phyloP scores from a whole-genome alignment of 495 filamentous ascomycete species.

The Podospora bellae-mahoneyi region DNA sequence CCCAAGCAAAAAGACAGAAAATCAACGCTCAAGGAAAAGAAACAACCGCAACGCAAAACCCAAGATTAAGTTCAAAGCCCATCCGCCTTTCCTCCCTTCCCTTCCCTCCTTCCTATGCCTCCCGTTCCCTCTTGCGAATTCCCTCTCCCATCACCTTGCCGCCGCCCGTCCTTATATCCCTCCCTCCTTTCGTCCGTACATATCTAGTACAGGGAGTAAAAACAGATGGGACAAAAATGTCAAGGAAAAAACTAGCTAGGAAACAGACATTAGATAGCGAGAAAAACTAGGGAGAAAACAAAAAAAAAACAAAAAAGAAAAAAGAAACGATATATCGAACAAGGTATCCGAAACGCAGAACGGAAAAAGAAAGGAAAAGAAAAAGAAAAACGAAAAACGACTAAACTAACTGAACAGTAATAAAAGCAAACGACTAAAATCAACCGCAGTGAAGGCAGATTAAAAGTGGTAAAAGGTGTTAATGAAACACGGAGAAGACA shows the following conservation, averaged over 20 bases:
- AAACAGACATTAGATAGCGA: slow-evolving; percentile 15
- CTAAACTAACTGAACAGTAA: slow-evolving; percentile 16
- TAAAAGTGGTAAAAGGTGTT: slow-evolving; percentile 43
- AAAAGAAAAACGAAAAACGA: slow-evolving; percentile 21
- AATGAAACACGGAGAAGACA: slow-evolving; percentile 45
- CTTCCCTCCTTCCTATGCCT: slow-evolving; percentile 19
- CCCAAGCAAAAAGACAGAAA: not conserved
- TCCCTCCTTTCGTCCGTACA: slow-evolving; percentile 6
- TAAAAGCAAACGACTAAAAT: slow-evolving; percentile 19
- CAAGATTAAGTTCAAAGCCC: slow-evolving; percentile 7
- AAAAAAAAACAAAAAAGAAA: slow-evolving; percentile 23
- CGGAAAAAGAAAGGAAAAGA: slow-evolving; percentile 24
- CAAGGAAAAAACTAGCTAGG: slow-evolving; percentile 15
- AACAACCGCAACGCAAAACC: not conserved
- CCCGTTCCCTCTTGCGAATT: slow-evolving; percentile 6
- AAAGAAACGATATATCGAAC: slow-evolving; percentile 37
- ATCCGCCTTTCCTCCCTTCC: slow-evolving; percentile 6
- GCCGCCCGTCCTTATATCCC: slow-evolving; percentile 24
- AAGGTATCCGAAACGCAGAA: slow-evolving; percentile 39
- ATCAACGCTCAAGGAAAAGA: not conserved
- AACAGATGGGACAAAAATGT: slow-evolving; percentile 27
- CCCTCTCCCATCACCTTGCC: slow-evolving; percentile 9
- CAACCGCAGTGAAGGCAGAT: slow-evolving; percentile 30
- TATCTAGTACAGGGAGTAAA: slow-evolving; percentile 33
- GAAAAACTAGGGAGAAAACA: slow-evolving; percentile 10